Percentiles rank a stretch among this genome's conserved stretches.
These are phyloP conservation scores for Capsella rubella DNA, from an alignment of 441 rosid genomes.

Conservation along the genomic window DNA sequence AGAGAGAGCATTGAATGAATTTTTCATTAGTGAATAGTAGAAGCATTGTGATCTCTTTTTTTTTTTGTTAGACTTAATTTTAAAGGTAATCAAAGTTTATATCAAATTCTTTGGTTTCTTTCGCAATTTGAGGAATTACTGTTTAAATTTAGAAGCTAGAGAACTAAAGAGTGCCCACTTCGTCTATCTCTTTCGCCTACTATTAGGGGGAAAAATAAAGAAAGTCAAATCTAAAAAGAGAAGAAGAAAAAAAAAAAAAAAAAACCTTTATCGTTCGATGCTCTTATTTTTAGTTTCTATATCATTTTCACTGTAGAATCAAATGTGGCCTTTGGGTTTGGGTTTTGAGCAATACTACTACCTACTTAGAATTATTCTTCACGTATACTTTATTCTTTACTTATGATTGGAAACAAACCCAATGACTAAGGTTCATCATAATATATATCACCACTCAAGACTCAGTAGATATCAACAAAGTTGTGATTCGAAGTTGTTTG, in stretches of 20 bases:
- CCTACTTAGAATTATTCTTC: constrained; percentile 43
- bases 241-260: not conserved
- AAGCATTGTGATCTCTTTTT: constrained; percentile 19
- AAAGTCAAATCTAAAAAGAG: constrained; percentile 20
- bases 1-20: constrained; percentile 27
- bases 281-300: constrained; percentile 26
- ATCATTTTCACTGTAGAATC: constrained; percentile 38
- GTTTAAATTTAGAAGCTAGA: constrained; percentile 29
- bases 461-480: constrained; percentile 30
- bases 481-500: constrained; percentile 28
- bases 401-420: constrained; percentile 37
- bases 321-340: constrained; percentile 22
- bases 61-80: not conserved
- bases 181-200: constrained; percentile 34
- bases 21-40: constrained; percentile 20
- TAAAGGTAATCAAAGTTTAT: constrained; percentile 18
- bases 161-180: constrained; percentile 38
- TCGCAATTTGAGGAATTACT: constrained; percentile 29
- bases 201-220: constrained; percentile 5
- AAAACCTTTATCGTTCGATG: constrained; percentile 7
- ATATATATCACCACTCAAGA: constrained; percentile 27
- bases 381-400: constrained; percentile 46
- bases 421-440: constrained; percentile 23
- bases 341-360: constrained; percentile 24
- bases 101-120: constrained; percentile 18